Base-by-base conservation (phyloP, 2,329 filamentous ascomycete species). In the Neurospora sp. region DNA sequence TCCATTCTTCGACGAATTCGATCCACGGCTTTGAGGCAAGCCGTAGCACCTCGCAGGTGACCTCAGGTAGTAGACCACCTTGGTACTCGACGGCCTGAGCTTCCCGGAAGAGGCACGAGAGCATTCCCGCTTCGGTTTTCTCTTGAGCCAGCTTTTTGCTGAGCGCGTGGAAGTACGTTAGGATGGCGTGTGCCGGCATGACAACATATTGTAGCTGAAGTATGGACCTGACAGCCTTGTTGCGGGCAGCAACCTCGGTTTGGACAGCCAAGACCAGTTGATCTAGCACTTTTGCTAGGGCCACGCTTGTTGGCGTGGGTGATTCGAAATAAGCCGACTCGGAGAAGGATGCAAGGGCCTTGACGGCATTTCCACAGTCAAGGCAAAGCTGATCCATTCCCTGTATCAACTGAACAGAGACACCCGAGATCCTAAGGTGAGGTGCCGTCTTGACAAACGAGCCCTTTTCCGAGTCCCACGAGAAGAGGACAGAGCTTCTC, bases 401-500 rank as follows among this genome's bases (percentile, higher is more conserved):
- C 28, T 79, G 76, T 2, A 88, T 77, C 0, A 83, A 79, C 37
- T 84, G 77, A 4, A 83, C 79, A 0, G 89, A 84, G 74, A 87
- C 87, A 5, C 88, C 87, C 0, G 86, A 85, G 57, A 88, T 82
- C 66, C 86, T 82, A 71, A 87, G 81, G 6, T 80, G 77, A 0
- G 81, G 75, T 0, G 86, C 74, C 1, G 80, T 78, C 10, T 84
- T 82, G 17, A 80, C 77, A 74, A 94, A 92, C 0, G 80, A 81
- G 33, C 79, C 80, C 37, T 82, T 82, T 2, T 82, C 81, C 2
- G 82, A 77, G 67, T 89, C 82, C 83, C 87, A 92, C 0, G 79
- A 76, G 77, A 92, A 96, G 40, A 96, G 85, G 1, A 91, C 83
- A 0, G 92, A 94, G 46, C 88, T 89, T 66, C 91, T 85, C 0